Conservation (phyloP, 208 protist genomes). For the Acanthamoeba triangularis region DNA sequence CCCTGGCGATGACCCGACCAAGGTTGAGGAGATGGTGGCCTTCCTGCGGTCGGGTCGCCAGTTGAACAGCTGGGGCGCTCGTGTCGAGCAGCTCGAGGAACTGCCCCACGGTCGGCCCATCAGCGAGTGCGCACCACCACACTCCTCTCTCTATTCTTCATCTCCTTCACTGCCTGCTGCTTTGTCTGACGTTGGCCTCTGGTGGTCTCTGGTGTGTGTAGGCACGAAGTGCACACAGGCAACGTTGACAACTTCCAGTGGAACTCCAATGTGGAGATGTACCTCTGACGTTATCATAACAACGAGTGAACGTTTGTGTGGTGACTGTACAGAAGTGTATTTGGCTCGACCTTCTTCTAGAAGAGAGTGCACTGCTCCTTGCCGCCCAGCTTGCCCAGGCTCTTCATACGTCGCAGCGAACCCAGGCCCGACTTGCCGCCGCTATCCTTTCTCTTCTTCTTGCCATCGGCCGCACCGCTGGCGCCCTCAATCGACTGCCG, state of each 20-base stretch:
- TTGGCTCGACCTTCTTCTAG: background rate
- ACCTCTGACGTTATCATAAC: background rate
- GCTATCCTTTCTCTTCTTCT: background rate
- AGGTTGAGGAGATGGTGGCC: background rate
- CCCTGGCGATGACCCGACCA: background rate
- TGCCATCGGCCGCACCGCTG: background rate
- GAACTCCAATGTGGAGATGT: conserved; percentile 47
- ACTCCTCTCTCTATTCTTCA: too few species aligned
- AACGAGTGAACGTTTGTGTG: background rate
- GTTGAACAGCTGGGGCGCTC: conserved; percentile 48
- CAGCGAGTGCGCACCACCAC: background rate
- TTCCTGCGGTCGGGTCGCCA: background rate
- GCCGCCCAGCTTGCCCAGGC: background rate
- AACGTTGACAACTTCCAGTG: conserved; percentile 60
- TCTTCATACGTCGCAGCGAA: background rate
- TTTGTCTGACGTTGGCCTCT: background rate
- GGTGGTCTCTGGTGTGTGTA: background rate
- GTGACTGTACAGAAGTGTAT: too few species aligned
- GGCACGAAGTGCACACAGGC: conserved; percentile 39
- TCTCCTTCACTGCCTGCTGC: background rate
- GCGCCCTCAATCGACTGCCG: background rate
- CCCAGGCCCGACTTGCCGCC: background rate
- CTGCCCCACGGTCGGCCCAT: background rate
- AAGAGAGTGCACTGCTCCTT: background rate
- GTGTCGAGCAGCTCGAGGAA: background rate